Percentiles rank a stretch among this genome's conserved stretches.
These are phyloP conservation scores for Dendrostoma leiphaemia DNA, from an alignment of 2,329 filamentous ascomycete species.

Conservation along the genomic window DNA sequence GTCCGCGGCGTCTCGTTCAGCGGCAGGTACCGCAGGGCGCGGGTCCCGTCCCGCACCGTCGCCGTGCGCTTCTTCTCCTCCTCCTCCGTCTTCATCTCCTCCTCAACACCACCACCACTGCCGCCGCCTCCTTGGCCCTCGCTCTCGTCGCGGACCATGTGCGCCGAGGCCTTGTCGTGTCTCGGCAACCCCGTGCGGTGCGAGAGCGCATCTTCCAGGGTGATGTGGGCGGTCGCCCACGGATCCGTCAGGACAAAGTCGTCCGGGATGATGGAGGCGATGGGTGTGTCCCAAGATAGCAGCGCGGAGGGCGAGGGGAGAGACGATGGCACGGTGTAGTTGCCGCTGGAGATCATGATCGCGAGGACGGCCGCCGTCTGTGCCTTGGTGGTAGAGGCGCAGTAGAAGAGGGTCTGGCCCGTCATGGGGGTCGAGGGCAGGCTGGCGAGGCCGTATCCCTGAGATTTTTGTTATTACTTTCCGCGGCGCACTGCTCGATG, in stretches of 20 bases:
- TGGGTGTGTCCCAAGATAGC: slow-evolving; percentile 44
- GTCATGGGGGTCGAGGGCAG: slow-evolving; percentile 39
- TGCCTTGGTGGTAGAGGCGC: slow-evolving; percentile 54
- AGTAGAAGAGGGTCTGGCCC: slow-evolving; percentile 49
- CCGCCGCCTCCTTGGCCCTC: no score
- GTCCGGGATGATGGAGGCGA: slow-evolving; percentile 44
- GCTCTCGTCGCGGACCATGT: slow-evolving; percentile 30
- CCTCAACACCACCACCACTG: no score
- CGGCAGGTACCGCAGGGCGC: slow-evolving; percentile 41
- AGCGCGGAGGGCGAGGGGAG: slow-evolving; percentile 26
- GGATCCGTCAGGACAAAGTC: slow-evolving; percentile 45
- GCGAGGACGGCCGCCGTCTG: slow-evolving; percentile 49
- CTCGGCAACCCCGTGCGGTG: slow-evolving; percentile 49
- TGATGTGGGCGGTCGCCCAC: slow-evolving; percentile 43
- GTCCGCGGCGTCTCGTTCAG: slow-evolving; percentile 38
- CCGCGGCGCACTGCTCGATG: no score
- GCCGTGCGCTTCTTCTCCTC: no score
- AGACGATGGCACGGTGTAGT: slow-evolving; percentile 24
- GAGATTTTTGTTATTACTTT: not conserved
- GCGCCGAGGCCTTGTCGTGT: slow-evolving; percentile 35
- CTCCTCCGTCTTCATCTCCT: no score
- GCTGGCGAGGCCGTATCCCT: slow-evolving; percentile 43
- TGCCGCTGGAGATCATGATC: slow-evolving; percentile 44
- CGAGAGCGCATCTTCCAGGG: slow-evolving; percentile 50
- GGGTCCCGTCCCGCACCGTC: slow-evolving; percentile 34